Evolutionary conservation across 306 rosid species (phyloP), one percentile per base, ranked within the genome.

Genomic region (Cercis canadensis): DNA sequence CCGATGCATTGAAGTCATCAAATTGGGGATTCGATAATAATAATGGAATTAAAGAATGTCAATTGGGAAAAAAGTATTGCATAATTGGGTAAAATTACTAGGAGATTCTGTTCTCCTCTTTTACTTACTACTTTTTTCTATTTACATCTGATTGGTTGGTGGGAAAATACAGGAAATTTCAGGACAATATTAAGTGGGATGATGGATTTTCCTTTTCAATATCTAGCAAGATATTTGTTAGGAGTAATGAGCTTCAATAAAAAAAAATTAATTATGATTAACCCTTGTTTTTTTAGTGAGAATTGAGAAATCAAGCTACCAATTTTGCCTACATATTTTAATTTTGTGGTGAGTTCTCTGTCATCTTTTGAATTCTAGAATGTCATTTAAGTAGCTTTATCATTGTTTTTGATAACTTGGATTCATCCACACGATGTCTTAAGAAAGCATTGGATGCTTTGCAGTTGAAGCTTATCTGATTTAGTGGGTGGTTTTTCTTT

Each of bases 371-470:
- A 57, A 17, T 68, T 33, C 62, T 68, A 61, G 69, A 32, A 67
- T 73, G 41, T 44, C 49, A 39, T 37, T 29, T 57, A 43, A 10
- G 74, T 64, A 57, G 57, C 59, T 40, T 78, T 57, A 58, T 60
- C 58, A n/a, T 41, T 50, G 47, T 65, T 52, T 64, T 55, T 37
- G 54, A 37, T 70, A 14, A 44, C 62, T 65, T 56, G 47, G 56
- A 65, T 51, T 57, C 36, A 34, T 59, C 70, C 68, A 65, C 32
- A 15, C 31, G 8, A 47, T 18, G 60, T 49, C 67, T 11, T 59
- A 78, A 76, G 72, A 71, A 65, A 71, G 75, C 71, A 81, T 81
- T 47, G 36, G 78, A 81, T 81, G 69, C 85, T 72, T 76, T 61
- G 13, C 51, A 12, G 47, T 60, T 24, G 33, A 76, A 66, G 77